Base-by-base conservation (phyloP, 2,329 filamentous ascomycete genomes). In the Alternaria sp. region DNA sequence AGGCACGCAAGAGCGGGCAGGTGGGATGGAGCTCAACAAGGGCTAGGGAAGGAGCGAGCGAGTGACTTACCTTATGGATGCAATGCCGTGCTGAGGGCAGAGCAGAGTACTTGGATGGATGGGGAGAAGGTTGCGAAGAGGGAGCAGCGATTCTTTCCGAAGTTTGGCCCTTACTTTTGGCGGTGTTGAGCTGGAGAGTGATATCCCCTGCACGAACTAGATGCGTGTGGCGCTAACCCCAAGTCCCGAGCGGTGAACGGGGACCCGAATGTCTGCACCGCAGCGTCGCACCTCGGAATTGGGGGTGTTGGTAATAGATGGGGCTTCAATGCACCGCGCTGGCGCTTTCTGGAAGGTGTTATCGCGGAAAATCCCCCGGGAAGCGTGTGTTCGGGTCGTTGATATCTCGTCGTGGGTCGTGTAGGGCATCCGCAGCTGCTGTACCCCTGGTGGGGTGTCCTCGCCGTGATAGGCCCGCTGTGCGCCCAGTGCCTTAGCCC, bases 241-340 rank as follows among this genome's bases (percentile, higher is more conserved):
- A 50, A 45, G 21, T 65, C 58, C 64, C 70, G 73, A 71, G 75
- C 74, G 73, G 74, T 77, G 73, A 72, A 74, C 68, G 75, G 74
- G 73, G 74, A 75, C 64, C 75, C 74, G 73, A 69, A 62, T 66
- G 69, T 62, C 50, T 59, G 43, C 62, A 57, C 47, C 25, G 40
- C 51, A 25, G 9, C 15, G 25, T 47, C 56, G 67, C 61, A 30
- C 57, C 43, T 59, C 65, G 63, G 60, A 44, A 54, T 57, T 40
- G 36, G 45, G 60, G 57, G 43, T 32, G 43, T 17, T n/a, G 21
- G 44, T 32, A 54, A 25, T 17, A 40, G 36, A 49, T 19, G 45
- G 28, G 17, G 47, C 54, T 21, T 40, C 49, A 23, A 25, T 32
- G 15, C 46, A 26, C 17, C 51, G 6, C 7, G 23, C 3, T 5